A percentile compares a stretch with the other conserved stretches of the same genome.
phyloP scores from a whole-genome alignment of 192 early-diverging fungal genomes.

The Backusella morwellensis region DNA sequence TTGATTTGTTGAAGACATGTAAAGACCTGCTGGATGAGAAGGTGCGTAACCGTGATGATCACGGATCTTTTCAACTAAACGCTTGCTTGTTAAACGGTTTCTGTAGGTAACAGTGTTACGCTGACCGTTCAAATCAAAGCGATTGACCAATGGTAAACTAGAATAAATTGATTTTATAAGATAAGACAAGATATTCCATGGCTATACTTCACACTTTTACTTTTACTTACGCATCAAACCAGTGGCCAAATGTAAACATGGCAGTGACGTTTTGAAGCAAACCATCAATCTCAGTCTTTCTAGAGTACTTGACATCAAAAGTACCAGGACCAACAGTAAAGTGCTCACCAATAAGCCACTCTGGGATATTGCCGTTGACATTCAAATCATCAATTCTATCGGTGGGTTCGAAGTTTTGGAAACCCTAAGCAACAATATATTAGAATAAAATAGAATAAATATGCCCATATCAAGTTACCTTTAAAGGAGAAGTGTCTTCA shows the following conservation, averaged over 20 bases:
- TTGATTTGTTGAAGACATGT: constrained; percentile 67
- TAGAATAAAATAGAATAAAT: not conserved
- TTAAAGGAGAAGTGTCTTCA: constrained; percentile 7
- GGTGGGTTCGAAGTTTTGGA: constrained; percentile 55
- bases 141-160: constrained; percentile 67
- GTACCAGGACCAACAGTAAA: constrained; percentile 67
- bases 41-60: constrained; percentile 70
- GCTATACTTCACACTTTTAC: not conserved
- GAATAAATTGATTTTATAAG: not conserved
- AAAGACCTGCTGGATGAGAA: constrained; percentile 63
- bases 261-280: constrained; percentile 66
- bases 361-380: constrained; percentile 59
- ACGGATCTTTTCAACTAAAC: constrained; percentile 60
- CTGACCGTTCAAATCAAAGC: constrained; percentile 61
- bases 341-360: constrained; percentile 63
- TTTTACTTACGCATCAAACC: constrained; percentile 61
- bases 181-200: not conserved
- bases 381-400: constrained; percentile 39
- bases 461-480: not conserved
- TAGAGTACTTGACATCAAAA: constrained; percentile 63
- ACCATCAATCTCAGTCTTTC: constrained; percentile 53
- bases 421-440: constrained; percentile 34
- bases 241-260: constrained; percentile 64
- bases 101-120: constrained; percentile 56
- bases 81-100: constrained; percentile 61